Base-by-base conservation (phyloP, 495 filamentous ascomycete species). In the Cudoniella acicularis region DNA sequence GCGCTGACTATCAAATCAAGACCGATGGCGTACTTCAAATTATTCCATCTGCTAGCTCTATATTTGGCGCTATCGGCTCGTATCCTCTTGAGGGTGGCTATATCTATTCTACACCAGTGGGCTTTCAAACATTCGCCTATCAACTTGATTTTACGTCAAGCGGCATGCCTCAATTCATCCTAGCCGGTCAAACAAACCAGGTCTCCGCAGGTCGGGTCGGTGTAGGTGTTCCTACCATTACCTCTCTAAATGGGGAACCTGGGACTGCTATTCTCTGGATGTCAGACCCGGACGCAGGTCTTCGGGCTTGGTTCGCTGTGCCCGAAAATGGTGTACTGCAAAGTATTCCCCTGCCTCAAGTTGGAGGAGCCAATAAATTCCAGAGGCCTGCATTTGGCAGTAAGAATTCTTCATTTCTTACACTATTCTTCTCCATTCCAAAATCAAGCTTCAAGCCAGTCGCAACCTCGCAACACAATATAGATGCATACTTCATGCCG, bases 61-160 rank as follows among this genome's bases (percentile, higher is more conserved):
- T 77, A 0, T 77, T 75, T 61, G 75, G 74, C 43, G 76, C 74
- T 41, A 59, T 67, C 17, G 77, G 75, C 0, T 72, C 71, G 10
- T 72, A 77, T 61, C 77, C 77, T 9, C 60, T 74, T 1, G 76
- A 72, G 50, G 74, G 74, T 11, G 76, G 77, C 3, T 78, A 74
- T 56, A 67, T 79, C 46, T 79, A 79, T 55, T 69, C 71, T 48
- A 73, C 64, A 26, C 72, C 72, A 18, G 67, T 72, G 13, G 67
- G 60, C 16, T 50, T 64, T 54, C 45, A 23, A 9, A 57, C 60
- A 26, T 60, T 57, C 4, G 73, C 65, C 17, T 73, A 72, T 18
- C 4, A 17, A 11, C 26, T 54, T 30, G 42, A 13, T 21, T n/a
- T 41, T 41, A n/a, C 51, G 36, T 16, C 51, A 27, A 41, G 25